Base-by-base conservation (phyloP, 2,329 filamentous ascomycete genomes). In the Ceratocystis diversiconidia region DNA sequence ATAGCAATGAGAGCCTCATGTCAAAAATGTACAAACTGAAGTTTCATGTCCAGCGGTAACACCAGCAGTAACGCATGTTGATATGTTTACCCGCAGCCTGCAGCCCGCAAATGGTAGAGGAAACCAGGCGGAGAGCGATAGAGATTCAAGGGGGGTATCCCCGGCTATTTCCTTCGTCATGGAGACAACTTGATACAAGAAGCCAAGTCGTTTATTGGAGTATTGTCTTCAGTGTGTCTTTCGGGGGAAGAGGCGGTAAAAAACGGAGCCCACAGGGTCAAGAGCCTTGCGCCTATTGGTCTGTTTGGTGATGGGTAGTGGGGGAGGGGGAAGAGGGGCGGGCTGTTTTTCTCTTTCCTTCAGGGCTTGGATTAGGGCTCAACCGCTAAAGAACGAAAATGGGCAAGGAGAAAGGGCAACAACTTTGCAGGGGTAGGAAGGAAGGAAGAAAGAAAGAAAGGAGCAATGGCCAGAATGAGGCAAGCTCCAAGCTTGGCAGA, bases 381-480 rank as follows among this genome's bases (percentile, higher is more conserved):
- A 32, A 59, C 55, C 17, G 19, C 48, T 25, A 52, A 52, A 4
- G 43, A 32, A 36, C 30, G 12, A 44, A 22, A 12, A 60, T 15
- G 7, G 5, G n/a, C n/a, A 44, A 44, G 48, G 30, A 48, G 44
- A 32, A 62, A 10, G 32, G 32, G n/a, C 41, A 22, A 30, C 30
- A 15, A 17, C 19, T 43, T 6, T 36, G 43, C 30, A 36, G 32
- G 41, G 19, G 43, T 25, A 22, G 32, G 17, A 62, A 62, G 41
- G 60, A 62, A 36, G 32, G 10, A 36, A 36, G 8, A 36, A 7
- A 32, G n/a, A 61, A 61, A 22, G 32, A 25, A 62, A 62, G 60
- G 60, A 62, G 60, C 60, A 62, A 46, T 62, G 28, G 28, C 60
- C 60, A 62, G 44, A 62, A 62, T 44, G 43, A 50, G 61, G 61